These are phyloP conservation scores for Xylariaceae sp. DNA, from an alignment of 2,329 filamentous ascomycete species.

Conservation along the genomic window DNA sequence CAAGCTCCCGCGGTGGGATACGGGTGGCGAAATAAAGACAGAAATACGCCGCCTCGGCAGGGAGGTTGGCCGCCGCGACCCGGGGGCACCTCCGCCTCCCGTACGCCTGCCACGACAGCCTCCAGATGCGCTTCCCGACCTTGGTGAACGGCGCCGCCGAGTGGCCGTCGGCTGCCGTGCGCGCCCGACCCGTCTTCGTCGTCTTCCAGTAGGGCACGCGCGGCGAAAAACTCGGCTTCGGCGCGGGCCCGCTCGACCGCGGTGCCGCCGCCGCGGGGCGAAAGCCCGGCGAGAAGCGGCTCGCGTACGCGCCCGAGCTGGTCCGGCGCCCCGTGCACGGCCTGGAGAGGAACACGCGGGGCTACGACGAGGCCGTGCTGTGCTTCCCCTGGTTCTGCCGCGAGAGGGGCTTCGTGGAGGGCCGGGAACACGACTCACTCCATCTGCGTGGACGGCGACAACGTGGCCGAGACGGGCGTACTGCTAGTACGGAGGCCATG, in stretches of 20 bases:
- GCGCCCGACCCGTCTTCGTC: slow-evolving; percentile 8
- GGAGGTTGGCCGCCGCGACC: too few relatives aligned
- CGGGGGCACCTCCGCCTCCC: too few relatives aligned
- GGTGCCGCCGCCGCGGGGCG: slow-evolving; percentile 6
- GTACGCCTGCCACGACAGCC: too few relatives aligned
- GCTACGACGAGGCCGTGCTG: slow-evolving; percentile 8
- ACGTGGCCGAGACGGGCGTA: slow-evolving; percentile 4
- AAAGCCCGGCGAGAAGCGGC: slow-evolving; percentile 7
- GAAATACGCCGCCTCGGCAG: too few relatives aligned
- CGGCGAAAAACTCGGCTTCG: slow-evolving; percentile 9
- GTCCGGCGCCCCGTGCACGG: slow-evolving; percentile 3
- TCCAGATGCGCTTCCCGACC: too few relatives aligned
- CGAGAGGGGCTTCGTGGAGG: slow-evolving; percentile 8
- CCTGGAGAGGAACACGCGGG: slow-evolving; percentile 5
- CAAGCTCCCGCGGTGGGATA: slow-evolving; percentile 1
- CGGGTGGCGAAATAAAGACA: too few relatives aligned
- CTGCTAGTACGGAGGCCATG: slow-evolving; percentile 5
- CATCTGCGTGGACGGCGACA: slow-evolving; percentile 6
- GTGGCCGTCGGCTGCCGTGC: slow-evolving; percentile 8
- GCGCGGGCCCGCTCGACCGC: slow-evolving; percentile 2
- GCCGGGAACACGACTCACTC: slow-evolving; percentile 7
- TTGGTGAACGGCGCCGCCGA: slow-evolving; percentile 7
- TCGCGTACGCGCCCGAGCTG: slow-evolving; percentile 5
- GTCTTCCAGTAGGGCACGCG: slow-evolving; percentile 10
- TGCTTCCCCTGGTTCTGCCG: slow-evolving; percentile 11